Base-by-base conservation (phyloP, 108 stramenopile genomes). In the Aurantiochytrium sp. region DNA sequence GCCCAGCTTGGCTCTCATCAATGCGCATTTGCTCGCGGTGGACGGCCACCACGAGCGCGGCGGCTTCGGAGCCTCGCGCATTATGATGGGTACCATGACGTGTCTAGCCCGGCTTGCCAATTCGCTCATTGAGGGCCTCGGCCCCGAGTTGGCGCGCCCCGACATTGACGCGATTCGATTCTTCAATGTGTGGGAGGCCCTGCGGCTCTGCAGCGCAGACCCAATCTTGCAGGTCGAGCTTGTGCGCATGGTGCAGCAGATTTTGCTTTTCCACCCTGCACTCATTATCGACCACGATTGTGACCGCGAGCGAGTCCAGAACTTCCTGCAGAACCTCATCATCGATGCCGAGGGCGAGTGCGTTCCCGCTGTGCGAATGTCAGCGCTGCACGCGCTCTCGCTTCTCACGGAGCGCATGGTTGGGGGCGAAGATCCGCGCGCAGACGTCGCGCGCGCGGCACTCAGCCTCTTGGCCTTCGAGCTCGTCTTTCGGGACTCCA, bases 1-100 rank as follows among this genome's bases (percentile, higher is more conserved):
- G 4, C 73, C 73, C 6, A 48, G 42, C 45, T 3, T 81, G 39
- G 73, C 73, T 0, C 45, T 81, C 42, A 81, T 81, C 73, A 81
- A 81, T 2, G 73, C 73, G 12, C 73, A 81, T 48, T 48, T 81
- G 39, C 73, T 81, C 3, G 73, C 73, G 12, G 42, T 48, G 12
- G 73, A 81, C 30, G 73, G 73, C 17, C 73, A 81, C 45, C 24
- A 17, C 39, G 45, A 81, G n/a, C n/a, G 73, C 39, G 73, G 73
- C 12, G 45, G 45, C 45, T 81, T 22, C 45, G 73, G 73, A 12
- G 39, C 73, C 45, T 22, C 39, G 15, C 42, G 45, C 27, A 12
- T 48, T 17, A 42, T n/a, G n/a, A 48, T 42, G 17, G 73, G 73
- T 1, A 81, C 73, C 21, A 22, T 81, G 21, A 41, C 39, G 27